Conservation (phyloP, 2,329 filamentous ascomycete species). For the Lasiodiplodia theobromae region DNA sequence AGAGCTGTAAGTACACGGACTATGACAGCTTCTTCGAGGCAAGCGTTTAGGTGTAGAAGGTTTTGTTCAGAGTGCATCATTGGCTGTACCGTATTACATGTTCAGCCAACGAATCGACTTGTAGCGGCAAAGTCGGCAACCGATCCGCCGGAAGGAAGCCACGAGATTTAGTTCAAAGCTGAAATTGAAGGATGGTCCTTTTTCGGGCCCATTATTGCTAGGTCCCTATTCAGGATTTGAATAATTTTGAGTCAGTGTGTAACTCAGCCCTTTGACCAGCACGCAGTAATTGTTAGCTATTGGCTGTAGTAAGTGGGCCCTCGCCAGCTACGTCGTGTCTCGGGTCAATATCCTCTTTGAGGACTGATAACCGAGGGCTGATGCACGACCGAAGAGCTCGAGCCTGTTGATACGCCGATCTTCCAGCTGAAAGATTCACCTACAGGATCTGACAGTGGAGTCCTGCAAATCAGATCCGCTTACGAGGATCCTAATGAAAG, state of each 20-base stretch:
- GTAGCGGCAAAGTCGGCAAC: too few relatives aligned
- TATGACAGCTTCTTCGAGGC: too few relatives aligned
- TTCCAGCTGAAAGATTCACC: not conserved
- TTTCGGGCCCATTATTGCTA: not conserved
- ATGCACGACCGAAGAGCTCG: not conserved
- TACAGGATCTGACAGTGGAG: not conserved
- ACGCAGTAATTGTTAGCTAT: not conserved
- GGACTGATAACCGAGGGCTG: not conserved
- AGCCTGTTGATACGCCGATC: not conserved
- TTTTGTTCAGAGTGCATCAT: too few relatives aligned
- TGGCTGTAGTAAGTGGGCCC: not conserved
- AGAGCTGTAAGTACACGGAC: too few relatives aligned
- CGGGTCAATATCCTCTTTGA: not conserved
- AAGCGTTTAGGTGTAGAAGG: too few relatives aligned
- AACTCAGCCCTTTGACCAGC: not conserved
- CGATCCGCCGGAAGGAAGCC: not conserved
- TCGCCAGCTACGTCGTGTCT: not conserved
- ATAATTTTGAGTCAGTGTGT: not conserved
- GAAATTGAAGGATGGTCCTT: not conserved
- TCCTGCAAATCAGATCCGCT: too few relatives aligned
- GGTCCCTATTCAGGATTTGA: not conserved
- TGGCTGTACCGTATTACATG: too few relatives aligned
- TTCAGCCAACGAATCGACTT: too few relatives aligned
- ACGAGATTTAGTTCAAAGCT: not conserved
- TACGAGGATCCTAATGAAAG: not conserved